A percentile compares a stretch with the other conserved stretches of the same genome.
phyloP scores from a whole-genome alignment of 805 yeast species.

The Debaryomyces prosopidis region DNA sequence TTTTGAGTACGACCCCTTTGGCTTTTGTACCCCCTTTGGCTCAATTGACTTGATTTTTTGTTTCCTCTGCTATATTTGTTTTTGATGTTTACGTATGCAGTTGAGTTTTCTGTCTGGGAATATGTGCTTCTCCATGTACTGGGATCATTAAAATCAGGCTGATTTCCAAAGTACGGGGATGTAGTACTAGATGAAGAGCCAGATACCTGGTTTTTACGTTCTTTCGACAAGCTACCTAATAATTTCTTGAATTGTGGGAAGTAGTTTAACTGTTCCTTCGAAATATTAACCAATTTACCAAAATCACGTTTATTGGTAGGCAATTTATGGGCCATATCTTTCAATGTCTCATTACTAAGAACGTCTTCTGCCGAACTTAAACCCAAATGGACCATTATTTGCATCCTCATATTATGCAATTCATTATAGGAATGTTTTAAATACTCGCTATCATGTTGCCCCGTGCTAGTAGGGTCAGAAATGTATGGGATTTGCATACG shows the following conservation, averaged over 20 bases:
- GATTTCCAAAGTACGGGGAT: background rate
- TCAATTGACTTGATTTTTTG: background rate
- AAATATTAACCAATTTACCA: constrained; percentile 36
- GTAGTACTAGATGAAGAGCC: background rate
- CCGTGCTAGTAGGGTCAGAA: constrained; percentile 15
- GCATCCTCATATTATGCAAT: constrained; percentile 43
- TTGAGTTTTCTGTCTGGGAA: background rate
- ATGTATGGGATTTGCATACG: constrained; percentile 18
- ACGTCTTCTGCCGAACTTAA: constrained; percentile 23
- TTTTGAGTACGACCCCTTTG: background rate
- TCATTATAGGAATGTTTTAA: constrained; percentile 30
- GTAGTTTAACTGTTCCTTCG: constrained; percentile 27
- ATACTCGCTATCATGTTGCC: constrained; percentile 18
- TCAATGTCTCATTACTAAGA: constrained; percentile 36
- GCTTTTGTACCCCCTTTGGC: constrained; percentile 1
- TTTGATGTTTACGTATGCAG: background rate
- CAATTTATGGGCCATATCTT: constrained; percentile 54
- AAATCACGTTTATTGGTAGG: constrained; percentile 54
- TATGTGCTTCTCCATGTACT: background rate
- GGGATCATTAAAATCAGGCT: background rate
- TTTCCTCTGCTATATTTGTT: background rate
- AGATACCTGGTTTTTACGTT: constrained; percentile 21
- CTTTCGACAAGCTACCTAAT: constrained; percentile 31
- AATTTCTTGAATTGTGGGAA: constrained; percentile 41
- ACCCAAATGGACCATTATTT: constrained; percentile 42